Base-by-base conservation (phyloP, 768 basidiomycete genomes). In the Russula sp. region DNA sequence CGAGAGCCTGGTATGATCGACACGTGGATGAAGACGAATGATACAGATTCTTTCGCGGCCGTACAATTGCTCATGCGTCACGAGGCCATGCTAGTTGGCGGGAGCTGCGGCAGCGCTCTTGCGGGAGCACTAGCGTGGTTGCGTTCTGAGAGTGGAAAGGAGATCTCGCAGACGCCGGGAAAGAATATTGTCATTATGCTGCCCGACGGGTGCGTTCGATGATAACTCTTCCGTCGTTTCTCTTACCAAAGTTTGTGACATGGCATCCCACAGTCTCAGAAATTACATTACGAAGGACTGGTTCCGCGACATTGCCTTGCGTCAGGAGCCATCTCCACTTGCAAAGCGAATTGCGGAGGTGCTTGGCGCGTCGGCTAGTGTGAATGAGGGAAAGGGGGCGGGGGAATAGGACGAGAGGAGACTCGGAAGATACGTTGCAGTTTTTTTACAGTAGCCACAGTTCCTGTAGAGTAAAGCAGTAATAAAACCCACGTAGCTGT, bases 231-330 rank as follows among this genome's bases (percentile, higher is more conserved):
- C 10, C 11, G 3, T 6, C 13, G 5, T 5, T 58, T 52, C 61
- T 26, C 32, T 51, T 16, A 4, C 44, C 16, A 24, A 18, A 3
- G 38, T 56, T 32, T 13, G 26, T 56, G 51, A 48, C 36, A n/a
- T 16, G 36, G 7, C 38, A 3, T 20, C 14, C 18, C 38, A 44
- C 67, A 93, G 94, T 1, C 86, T 97, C 60, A 83, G 94, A 69
- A 96, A 96, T 73, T 96, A 96, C 72, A 94, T 96, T 85, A 89
- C 89, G 77, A 95, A 94, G 72, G 83, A 87, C 13, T 96, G 94
- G 94, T 95, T 95, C 77, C 75, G 93, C 66, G 79, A 86, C 66
- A 84, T 88, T 70, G 84, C 86, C 5, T 74, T 88, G 68, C 75
- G 80, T 48, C 75, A 79, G 0, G 81, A 83, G 63, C 81, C 83